Percentiles rank a stretch among this genome's conserved stretches.
Conservation (phyloP, 208 protist genomes). For the Crithidia thermophila region DNA sequence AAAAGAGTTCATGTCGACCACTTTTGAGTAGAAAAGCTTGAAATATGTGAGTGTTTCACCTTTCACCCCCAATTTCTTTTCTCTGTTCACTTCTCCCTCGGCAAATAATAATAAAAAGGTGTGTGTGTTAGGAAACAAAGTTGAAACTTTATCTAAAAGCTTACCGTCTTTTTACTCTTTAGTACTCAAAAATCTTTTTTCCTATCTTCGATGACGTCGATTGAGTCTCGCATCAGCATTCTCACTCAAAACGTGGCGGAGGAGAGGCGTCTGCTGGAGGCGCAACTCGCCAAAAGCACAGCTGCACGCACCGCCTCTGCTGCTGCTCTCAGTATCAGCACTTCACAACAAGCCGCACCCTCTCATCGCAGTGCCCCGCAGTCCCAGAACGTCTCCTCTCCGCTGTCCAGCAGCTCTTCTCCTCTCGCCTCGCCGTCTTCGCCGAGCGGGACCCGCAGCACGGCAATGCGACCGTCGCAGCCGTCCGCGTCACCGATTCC, state of each 20-base stretch:
- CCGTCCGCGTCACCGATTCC: slow-evolving; percentile 1
- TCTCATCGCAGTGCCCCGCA: too few species aligned
- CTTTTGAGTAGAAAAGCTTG: too few species aligned
- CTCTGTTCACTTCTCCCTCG: background rate
- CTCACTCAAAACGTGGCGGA: slow-evolving; percentile 23
- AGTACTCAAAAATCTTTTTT: slow-evolving; percentile 17
- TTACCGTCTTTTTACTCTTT: background rate
- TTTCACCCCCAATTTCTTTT: slow-evolving; percentile 1
- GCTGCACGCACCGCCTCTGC: slow-evolving; percentile 12
- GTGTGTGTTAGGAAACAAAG: background rate
- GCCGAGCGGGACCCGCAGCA: background rate
- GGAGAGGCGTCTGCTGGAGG: slow-evolving; percentile 35
- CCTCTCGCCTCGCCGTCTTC: too few species aligned
- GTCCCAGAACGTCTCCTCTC: too few species aligned
- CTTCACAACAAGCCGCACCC: background rate
- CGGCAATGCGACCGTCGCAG: too few species aligned
- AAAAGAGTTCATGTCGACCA: too few species aligned
- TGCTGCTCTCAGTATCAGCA: background rate
- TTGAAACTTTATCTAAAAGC: background rate
- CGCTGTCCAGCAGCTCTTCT: too few species aligned
- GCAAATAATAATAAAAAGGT: background rate
- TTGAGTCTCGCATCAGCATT: slow-evolving; percentile 2
- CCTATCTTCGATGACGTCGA: slow-evolving; percentile 17
- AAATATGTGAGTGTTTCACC: background rate
- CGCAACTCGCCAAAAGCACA: slow-evolving; percentile 37